These are phyloP conservation scores for Cladorrhinum samala DNA, from an alignment of 495 filamentous ascomycete species.

Conservation along the genomic window DNA sequence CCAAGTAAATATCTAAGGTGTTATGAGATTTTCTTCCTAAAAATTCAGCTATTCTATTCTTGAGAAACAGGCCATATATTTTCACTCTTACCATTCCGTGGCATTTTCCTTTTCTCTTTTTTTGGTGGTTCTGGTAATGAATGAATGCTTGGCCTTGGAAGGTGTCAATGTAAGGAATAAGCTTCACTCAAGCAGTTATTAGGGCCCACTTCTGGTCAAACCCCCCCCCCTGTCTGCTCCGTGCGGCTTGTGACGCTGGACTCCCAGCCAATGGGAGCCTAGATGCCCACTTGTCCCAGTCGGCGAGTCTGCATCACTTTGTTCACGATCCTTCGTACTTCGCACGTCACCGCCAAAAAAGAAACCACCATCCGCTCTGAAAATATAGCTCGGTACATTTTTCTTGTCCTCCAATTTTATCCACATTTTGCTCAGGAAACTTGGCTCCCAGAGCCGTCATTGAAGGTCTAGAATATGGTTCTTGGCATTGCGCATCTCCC, in stretches of 20 bases:
- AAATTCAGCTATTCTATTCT: not conserved
- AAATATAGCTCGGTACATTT: not conserved
- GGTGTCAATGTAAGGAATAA: too few species aligned
- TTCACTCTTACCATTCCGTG: too few species aligned
- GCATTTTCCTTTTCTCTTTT: too few species aligned
- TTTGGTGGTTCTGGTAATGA: not conserved
- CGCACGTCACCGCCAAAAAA: too few species aligned
- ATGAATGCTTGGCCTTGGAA: too few species aligned
- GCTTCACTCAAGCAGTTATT: too few species aligned
- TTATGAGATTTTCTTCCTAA: too few species aligned
- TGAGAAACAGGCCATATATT: too few species aligned
- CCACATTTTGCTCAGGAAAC: not conserved
- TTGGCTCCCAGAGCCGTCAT: not conserved
- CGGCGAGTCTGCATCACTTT: not conserved
- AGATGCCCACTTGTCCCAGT: not conserved
- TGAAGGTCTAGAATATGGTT: not conserved
- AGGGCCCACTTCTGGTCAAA: not conserved
- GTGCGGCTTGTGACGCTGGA: not conserved
- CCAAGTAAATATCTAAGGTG: too few species aligned
- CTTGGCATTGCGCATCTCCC: not conserved
- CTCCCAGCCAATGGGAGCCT: not conserved
- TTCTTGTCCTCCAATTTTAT: not conserved
- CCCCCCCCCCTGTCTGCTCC: too few species aligned
- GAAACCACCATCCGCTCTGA: too few species aligned
- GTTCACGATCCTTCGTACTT: not conserved